Conservation (phyloP, 2,329 filamentous ascomycete species). For the Xylaria sp. region DNA sequence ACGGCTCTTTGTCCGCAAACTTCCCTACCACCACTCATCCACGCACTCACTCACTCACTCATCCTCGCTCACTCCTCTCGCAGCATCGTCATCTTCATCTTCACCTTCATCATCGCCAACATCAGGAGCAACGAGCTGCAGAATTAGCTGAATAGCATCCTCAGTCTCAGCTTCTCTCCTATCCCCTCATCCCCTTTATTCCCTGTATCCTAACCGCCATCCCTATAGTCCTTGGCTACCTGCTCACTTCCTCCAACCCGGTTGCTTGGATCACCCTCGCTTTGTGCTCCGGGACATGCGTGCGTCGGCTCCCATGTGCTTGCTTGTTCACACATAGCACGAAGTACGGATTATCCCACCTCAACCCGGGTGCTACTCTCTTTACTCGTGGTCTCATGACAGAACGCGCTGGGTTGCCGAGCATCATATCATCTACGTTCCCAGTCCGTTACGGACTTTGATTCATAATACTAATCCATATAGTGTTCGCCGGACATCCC, state of each 20-base stretch:
- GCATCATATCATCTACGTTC: neutral
- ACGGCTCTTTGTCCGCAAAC: too few species aligned
- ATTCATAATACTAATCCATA: constrained; percentile 14
- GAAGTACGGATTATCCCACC: neutral
- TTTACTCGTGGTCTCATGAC: constrained; percentile 5
- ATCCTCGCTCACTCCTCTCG: neutral
- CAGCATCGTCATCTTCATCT: neutral
- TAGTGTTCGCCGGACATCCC: constrained; percentile 5
- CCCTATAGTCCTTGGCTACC: neutral
- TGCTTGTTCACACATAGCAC: constrained; percentile 10
- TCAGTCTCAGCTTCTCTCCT: constrained; percentile 1
- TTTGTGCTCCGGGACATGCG: neutral
- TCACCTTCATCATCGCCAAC: neutral
- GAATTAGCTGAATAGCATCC: neutral
- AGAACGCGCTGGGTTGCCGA: constrained; percentile 3
- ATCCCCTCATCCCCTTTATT: neutral
- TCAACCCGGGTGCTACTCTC: constrained; percentile 1
- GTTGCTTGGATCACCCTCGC: neutral
- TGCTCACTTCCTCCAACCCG: neutral
- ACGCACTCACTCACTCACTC: too few species aligned
- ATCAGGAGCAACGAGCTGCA: neutral
- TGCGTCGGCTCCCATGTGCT: constrained; percentile 7
- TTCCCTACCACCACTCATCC: too few species aligned
- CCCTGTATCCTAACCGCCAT: neutral
- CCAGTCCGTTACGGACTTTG: neutral